phyloP scores from a whole-genome alignment of 345 rosid species.

The Stellera chamaejasme region DNA sequence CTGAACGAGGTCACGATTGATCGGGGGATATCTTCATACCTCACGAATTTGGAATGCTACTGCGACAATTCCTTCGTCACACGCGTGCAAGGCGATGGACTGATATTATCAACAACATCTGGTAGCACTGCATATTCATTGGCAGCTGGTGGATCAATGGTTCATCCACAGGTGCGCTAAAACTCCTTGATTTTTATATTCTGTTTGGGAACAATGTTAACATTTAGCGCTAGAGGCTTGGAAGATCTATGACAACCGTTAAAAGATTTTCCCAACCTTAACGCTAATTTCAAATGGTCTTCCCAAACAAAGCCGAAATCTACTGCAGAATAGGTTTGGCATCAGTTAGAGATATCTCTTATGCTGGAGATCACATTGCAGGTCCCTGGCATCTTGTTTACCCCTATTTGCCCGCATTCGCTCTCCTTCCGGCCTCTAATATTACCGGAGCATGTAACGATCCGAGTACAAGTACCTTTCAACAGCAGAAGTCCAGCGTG shows the following conservation, averaged over 20 bases:
- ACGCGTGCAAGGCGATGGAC: conserved; percentile 97
- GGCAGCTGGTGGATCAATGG: conserved; percentile 99
- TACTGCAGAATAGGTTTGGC: too few relatives aligned
- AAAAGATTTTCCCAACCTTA: too few relatives aligned
- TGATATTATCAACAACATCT: conserved; percentile 90
- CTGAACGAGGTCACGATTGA: conserved; percentile 98
- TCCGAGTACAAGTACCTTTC: conserved; percentile 81
- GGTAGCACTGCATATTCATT: conserved; percentile 99
- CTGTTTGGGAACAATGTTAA: too few relatives aligned
- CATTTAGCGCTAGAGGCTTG: too few relatives aligned
- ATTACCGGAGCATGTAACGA: conserved; percentile 87
- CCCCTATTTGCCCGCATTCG: conserved; percentile 98
- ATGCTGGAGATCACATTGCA: conserved; percentile 14
- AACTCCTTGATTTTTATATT: not conserved
- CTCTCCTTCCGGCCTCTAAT: conserved; percentile 95
- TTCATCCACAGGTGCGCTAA: conserved; percentile 88
- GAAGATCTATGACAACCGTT: too few relatives aligned
- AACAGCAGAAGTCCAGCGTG: conserved; percentile 91
- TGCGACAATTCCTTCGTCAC: conserved; percentile 94
- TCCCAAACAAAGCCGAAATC: too few relatives aligned
- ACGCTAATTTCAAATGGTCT: too few relatives aligned
- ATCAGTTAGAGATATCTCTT: too few relatives aligned
- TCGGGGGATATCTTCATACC: conserved; percentile 90
- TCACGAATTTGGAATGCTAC: conserved; percentile 95
- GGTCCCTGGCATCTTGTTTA: conserved; percentile 97